A percentile compares a stretch with the other conserved stretches of the same genome.
Conservation (phyloP, 805 yeast genomes). For the Maudiozyma saulgeensis region DNA sequence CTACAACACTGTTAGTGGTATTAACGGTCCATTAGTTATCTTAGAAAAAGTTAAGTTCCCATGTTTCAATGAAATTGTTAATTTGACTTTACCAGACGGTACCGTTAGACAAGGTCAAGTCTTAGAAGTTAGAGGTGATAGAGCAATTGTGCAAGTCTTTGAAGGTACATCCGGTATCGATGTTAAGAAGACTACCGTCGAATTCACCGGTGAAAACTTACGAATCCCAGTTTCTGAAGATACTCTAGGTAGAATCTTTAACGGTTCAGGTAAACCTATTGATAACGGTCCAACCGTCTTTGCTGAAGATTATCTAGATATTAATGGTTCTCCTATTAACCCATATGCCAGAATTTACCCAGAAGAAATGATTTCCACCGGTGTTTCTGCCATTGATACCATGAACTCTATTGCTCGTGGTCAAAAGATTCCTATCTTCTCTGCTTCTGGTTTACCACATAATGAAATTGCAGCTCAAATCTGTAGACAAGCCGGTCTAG, state of each 20-base stretch:
- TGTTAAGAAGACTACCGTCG: slow-evolving; percentile 94
- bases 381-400: slow-evolving; percentile 96
- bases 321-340: slow-evolving; percentile 97
- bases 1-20: slow-evolving; percentile 96
- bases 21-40: slow-evolving; percentile 95
- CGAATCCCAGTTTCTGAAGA: slow-evolving; percentile 94
- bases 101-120: slow-evolving; percentile 94
- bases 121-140: slow-evolving; percentile 90
- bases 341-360: slow-evolving; percentile 98
- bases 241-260: slow-evolving; percentile 93
- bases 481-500: slow-evolving; percentile 99
- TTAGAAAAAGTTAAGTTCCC: slow-evolving; percentile 80
- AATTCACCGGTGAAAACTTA: slow-evolving; percentile 91
- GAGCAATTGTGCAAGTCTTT: slow-evolving; percentile 97
- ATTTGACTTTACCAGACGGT: slow-evolving; percentile 94
- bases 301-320: slow-evolving; percentile 97
- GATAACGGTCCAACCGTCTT: slow-evolving; percentile 97
- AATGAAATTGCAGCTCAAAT: slow-evolving; percentile 99
- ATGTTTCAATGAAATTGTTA: slow-evolving; percentile 92
- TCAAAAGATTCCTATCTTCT: slow-evolving; percentile 97
- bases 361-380: slow-evolving; percentile 99
- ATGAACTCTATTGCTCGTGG: slow-evolving; percentile 99
- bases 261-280: slow-evolving; percentile 97
- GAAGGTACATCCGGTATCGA: slow-evolving; percentile 99
- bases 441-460: slow-evolving; percentile 98